Evolutionary conservation across 345 rosid species (phyloP), one percentile per base, ranked within the genome.

Genomic region (Reutealis trisperma): DNA sequence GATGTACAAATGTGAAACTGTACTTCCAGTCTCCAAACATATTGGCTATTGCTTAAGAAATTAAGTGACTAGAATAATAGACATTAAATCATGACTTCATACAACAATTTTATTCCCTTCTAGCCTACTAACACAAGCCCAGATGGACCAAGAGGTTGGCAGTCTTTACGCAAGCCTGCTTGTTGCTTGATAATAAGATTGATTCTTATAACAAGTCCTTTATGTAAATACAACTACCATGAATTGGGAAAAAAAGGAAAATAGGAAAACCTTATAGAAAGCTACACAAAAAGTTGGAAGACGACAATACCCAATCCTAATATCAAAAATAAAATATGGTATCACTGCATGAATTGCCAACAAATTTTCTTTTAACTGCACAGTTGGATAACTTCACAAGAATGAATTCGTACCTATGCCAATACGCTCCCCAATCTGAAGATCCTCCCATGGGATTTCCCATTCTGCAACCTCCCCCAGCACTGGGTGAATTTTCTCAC

Each of bases 391-490:
- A 51, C 78, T 51, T 63, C 60, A 75, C 22, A 59, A 52, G 49
- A 73, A n/a, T 30, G 62, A 79, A 75, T 58, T 63, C 89, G 88
- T 90, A 95, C 98, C 99, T 55, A 95, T 93, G 76, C 98, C 99
- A 81, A 95, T 93, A n/a, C 99, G 97, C 83, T 95, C 99, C 75
- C 98, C 99, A 80, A 95, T 86, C 81, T 87, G 91, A 81, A 93
- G 93, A 88, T 93, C 97, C 83, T 93, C 97, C 99, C 99, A 95
- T 54, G 84, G 87, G 80, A 95, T 90, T 90, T 93, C 98, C 92
- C 97, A 90, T 81, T 89, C 92, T 25, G 88, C 93, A 77, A 88
- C 98, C 82, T 92, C 97, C 21, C 94, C 91, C 16, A 88, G 90
- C 82, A 89, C 77, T 37, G 93, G 92, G 78, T 90, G 85, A 67